Evolutionary conservation across 768 basidiomycete genomes (phyloP).

Genomic region (Mrakia hoshinonis): DNA sequence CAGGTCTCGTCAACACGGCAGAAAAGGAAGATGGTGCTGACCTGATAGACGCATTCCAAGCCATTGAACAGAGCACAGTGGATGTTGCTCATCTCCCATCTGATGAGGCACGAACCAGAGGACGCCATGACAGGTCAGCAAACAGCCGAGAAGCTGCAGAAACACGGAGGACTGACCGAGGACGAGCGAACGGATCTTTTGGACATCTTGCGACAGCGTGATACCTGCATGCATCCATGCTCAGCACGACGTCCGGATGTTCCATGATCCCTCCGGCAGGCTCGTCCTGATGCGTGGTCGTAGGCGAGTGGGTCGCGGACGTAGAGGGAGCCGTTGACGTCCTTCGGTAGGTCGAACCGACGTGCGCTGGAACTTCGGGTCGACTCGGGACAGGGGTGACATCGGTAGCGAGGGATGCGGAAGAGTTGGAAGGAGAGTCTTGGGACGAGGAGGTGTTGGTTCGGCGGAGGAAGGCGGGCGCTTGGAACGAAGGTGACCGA

Average conservation of each 20-base stretch:
- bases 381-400: not conserved
- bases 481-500: not conserved
- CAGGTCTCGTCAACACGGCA: not conserved
- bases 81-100: slow-evolving; percentile 20
- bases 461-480: not conserved
- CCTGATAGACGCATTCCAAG: slow-evolving; percentile 1
- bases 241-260: not conserved
- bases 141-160: not conserved
- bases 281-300: too few relatives aligned
- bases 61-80: slow-evolving; percentile 5
- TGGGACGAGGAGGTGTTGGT: not conserved
- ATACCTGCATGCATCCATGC: not conserved
- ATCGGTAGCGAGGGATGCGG: not conserved
- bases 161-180: not conserved
- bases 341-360: not conserved
- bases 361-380: too few relatives aligned
- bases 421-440: not conserved
- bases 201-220: slow-evolving; percentile 9
- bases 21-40: not conserved
- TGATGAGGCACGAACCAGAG: not conserved
- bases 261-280: not conserved
- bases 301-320: not conserved
- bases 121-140: too few relatives aligned
- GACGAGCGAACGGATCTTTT: not conserved
- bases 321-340: not conserved